Base-by-base conservation (phyloP, 2,329 filamentous ascomycete species). In the Coniochaeta prunicola region DNA sequence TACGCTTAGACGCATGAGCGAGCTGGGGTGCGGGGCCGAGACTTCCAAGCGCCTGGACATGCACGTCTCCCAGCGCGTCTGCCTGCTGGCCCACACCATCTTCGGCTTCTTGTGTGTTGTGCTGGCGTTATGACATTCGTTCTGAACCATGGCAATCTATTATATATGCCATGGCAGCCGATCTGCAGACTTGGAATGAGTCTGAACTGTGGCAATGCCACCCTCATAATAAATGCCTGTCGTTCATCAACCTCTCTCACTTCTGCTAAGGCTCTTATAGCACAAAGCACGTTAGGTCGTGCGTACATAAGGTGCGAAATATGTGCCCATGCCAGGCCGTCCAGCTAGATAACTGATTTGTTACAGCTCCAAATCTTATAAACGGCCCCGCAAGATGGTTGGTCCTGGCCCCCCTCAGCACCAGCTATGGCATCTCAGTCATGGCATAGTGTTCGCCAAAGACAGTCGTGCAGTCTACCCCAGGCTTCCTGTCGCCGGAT, bases 371-470 rank as follows among this genome's bases (percentile, higher is more conserved):
- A 13, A 24, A 42, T 61, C 57, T 10, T 40, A 50, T 38, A 58
- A 31, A n/a, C 53, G 4, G n/a, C 19, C 10, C 21, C 10, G 19
- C 38, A 67, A 26, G 31, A 67, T 67, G 64, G 58, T 38, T 34
- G 31, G 50, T 21, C 30, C 54, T 48, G 57, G 57, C 21, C 28
- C 59, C 12, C n/a, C n/a, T n/a, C 28, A 50, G 8, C 55, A 59
- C 3, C 63, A 67, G 55, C 64, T 70, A 30, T 78, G 76, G 76
- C 68, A 69, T 57, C 68, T 70, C 4, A 68, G 63, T n/a, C 66
- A 70, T 58, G 74, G 74, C 38, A 71, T 77, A 57, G 68, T 74
- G 2, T 77, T 77, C 61, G 62, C 65, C 34, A 58, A 64, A 31
- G 62, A 59, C 34, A 64, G 57, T 33, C 62, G 56, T n/a, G 63